Conservation (phyloP, 1,284 basidiomycete species). For the Ustilago hordei region DNA sequence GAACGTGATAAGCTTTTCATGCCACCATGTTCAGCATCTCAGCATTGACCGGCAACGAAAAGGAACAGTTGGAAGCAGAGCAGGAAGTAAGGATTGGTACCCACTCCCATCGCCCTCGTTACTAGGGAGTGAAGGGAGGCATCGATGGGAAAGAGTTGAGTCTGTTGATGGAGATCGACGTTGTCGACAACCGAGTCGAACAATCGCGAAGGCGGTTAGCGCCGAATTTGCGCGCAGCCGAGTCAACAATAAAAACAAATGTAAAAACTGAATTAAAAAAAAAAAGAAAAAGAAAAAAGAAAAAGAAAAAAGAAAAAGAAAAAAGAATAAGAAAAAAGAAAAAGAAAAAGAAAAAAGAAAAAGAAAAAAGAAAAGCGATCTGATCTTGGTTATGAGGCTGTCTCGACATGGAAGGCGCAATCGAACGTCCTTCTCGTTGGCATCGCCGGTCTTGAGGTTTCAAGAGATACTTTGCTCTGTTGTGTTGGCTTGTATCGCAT, state of each 20-base stretch:
- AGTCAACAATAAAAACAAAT: not conserved
- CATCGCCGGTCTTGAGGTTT: too few relatives aligned
- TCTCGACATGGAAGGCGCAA: not conserved
- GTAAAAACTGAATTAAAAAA: not conserved
- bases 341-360: not conserved
- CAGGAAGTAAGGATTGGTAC: not conserved
- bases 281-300: not conserved
- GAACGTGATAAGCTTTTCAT: not conserved
- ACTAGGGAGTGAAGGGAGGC: not conserved
- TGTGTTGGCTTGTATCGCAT: too few relatives aligned
- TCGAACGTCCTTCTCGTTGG: too few relatives aligned
- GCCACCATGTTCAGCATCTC: not conserved
- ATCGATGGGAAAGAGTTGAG: not conserved
- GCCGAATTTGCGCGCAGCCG: not conserved
- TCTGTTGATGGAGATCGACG: not conserved
- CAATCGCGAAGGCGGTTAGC: not conserved
- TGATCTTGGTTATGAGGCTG: not conserved
- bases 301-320: not conserved
- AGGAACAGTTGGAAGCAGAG: not conserved
- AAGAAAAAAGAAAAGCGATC: not conserved
- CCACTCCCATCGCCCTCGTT: not conserved
- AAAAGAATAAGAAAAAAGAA: not conserved
- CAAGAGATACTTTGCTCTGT: too few relatives aligned
- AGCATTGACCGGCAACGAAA: not conserved
- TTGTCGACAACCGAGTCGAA: not conserved